Base-by-base conservation (phyloP, 2,329 filamentous ascomycete species). In the Colletotrichum tamarilloi region DNA sequence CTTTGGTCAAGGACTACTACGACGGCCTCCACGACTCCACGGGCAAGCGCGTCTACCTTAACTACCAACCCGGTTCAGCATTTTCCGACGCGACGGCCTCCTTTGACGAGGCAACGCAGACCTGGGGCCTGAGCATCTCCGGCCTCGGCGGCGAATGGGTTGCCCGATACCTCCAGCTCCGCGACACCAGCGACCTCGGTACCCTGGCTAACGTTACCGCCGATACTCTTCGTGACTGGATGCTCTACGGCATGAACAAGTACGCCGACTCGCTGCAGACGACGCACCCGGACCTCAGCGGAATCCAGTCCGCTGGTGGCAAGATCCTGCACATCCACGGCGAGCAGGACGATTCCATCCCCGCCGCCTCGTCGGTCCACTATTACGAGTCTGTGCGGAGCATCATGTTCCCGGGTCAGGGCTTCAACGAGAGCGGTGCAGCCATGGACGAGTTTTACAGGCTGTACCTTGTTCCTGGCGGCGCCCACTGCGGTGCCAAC, bases 151-250 rank as follows among this genome's bases (percentile, higher is more conserved):
- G 77, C 78, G 62, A 79, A 24, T 83, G 80, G 80, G 81, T 81
- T 42, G 80, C 80, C 19, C 82, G 85, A 72, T 85, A 85, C 65
- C 73, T 87, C 53, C 62, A 67, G 62, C 78, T 76, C 49, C 64
- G 79, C 62, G 79, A 79, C 70, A 74, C 75, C 12, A 76, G 77
- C 67, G 84, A 80, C 64, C 78, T 88, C 24, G 79, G 80, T 16
- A 80, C 78, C 22, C 80, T 88, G 1, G 78, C 84, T 59, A 79
- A 81, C 62, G 84, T 89, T 59, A 89, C 87, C 19, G 87, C 87
- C 75, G 87, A 90, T 75, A 89, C 85, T 1, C 80, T 90, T 19
- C 81, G 83, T 5, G 83, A 84, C 30, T 90, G 87, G 86, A 90
- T 90, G 82, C 78, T 81, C 5, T 79, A 81, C 8, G 87, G 85